A percentile compares a stretch with the other conserved stretches of the same genome.
These are phyloP conservation scores for Apiotrichum gamsii DNA, from an alignment of 1,284 basidiomycete species.

Conservation along the genomic window DNA sequence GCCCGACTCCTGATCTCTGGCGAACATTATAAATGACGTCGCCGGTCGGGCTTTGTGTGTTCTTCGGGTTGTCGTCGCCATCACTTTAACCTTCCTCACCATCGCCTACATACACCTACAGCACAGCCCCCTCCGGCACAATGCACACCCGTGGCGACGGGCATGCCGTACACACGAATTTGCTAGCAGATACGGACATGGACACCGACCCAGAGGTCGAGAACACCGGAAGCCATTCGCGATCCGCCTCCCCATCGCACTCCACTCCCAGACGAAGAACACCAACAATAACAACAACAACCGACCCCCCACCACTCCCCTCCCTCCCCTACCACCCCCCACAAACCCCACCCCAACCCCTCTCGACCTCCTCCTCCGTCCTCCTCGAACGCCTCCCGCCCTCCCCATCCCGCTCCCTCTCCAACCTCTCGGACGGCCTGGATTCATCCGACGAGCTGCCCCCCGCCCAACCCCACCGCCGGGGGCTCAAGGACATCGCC, in stretches of 20 bases:
- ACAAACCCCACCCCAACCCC: not conserved
- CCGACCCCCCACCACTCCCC: not conserved
- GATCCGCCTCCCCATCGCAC: not conserved
- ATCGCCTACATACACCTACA: no score
- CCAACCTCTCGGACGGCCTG: not conserved
- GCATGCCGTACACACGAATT: no score
- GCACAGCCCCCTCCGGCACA: no score
- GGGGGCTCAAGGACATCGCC: slow-evolving; percentile 5
- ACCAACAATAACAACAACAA: not conserved
- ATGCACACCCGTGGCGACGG: no score
- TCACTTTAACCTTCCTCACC: no score
- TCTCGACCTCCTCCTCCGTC: not conserved
- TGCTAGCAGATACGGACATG: no score
- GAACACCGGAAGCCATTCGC: no score
- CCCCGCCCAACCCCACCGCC: not conserved
- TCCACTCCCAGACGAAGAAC: not conserved
- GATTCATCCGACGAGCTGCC: not conserved
- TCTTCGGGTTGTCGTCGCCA: no score
- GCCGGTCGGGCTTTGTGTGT: no score
- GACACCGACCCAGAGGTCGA: no score
- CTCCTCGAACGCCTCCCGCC: slow-evolving; percentile 1
- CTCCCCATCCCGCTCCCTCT: slow-evolving; percentile 3
- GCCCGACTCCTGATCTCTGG: no score
- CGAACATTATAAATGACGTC: no score
- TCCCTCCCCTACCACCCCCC: not conserved